phyloP scores from a whole-genome alignment of 495 filamentous ascomycete genomes.

The Parmelia sp. region DNA sequence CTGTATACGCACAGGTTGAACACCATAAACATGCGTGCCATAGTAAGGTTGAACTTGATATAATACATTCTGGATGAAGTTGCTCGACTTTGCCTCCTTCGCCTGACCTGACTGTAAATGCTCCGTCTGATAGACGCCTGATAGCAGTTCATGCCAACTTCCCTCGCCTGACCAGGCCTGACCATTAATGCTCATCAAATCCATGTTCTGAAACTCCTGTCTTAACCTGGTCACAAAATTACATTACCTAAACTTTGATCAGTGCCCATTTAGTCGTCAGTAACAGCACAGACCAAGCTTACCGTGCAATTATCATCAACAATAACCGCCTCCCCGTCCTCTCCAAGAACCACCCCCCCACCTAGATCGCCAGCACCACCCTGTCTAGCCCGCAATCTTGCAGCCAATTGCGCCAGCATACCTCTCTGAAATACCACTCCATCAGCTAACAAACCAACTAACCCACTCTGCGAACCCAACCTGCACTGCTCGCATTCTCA shows the following conservation, averaged over 20 bases:
- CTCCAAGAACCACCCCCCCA: slow-evolving; percentile 18
- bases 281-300: slow-evolving; percentile 13
- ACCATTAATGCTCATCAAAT: neutral
- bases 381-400: slow-evolving; percentile 39
- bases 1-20: too few species aligned
- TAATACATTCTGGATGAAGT: neutral
- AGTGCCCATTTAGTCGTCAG: neutral
- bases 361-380: slow-evolving; percentile 18
- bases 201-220: neutral
- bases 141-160: neutral
- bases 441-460: slow-evolving; percentile 23
- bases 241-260: slow-evolving; percentile 18
- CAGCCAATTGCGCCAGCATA: slow-evolving; percentile 54
- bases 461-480: slow-evolving; percentile 21
- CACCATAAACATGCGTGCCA: neutral
- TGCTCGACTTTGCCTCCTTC: neutral
- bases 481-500: slow-evolving; percentile 15
- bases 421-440: slow-evolving; percentile 39
- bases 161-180: neutral
- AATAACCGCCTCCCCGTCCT: slow-evolving; percentile 33
- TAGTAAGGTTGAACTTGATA: neutral
- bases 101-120: neutral
- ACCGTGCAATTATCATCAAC: slow-evolving; percentile 43
- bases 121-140: neutral
- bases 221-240: slow-evolving; percentile 6